Evolutionary conservation across 2,329 filamentous ascomycete species (phyloP).

Genomic region (Claviceps sp.): DNA sequence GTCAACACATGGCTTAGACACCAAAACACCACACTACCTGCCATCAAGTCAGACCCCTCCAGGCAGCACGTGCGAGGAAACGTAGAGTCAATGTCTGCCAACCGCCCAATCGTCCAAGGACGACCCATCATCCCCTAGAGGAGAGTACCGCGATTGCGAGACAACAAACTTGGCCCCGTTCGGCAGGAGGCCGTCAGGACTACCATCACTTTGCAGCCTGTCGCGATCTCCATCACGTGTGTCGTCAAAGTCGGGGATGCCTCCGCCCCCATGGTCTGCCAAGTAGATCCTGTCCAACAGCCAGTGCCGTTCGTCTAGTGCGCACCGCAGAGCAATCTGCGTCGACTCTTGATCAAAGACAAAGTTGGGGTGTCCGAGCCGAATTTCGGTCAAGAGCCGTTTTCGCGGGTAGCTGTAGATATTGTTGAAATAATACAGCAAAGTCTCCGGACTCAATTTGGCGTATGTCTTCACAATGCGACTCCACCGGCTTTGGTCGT

Average conservation of each 20-base stretch:
- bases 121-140: constrained; percentile 27
- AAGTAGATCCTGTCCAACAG: constrained; percentile 17
- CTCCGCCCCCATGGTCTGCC: constrained; percentile 22
- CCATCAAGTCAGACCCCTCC: neutral
- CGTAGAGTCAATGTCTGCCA: constrained; percentile 11
- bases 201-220: constrained; percentile 21
- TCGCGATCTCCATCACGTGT: constrained; percentile 20
- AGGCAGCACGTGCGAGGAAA: constrained; percentile 8
- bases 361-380: constrained; percentile 27
- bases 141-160: constrained; percentile 23
- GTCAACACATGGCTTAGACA: neutral
- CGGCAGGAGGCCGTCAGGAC: constrained; percentile 22
- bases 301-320: constrained; percentile 25
- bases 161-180: constrained; percentile 15
- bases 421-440: constrained; percentile 35
- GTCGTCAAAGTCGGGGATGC: constrained; percentile 28
- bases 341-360: constrained; percentile 32
- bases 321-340: constrained; percentile 24
- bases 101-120: constrained; percentile 16
- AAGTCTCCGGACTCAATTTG: constrained; percentile 35
- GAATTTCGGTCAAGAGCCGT: constrained; percentile 30
- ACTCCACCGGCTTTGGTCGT: constrained; percentile 22
- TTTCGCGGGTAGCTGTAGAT: constrained; percentile 31
- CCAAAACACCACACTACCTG: neutral
- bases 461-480: constrained; percentile 31